Evolutionary conservation across 139 green algal genomes (phyloP).

Genomic region (Mesostigma viride): DNA sequence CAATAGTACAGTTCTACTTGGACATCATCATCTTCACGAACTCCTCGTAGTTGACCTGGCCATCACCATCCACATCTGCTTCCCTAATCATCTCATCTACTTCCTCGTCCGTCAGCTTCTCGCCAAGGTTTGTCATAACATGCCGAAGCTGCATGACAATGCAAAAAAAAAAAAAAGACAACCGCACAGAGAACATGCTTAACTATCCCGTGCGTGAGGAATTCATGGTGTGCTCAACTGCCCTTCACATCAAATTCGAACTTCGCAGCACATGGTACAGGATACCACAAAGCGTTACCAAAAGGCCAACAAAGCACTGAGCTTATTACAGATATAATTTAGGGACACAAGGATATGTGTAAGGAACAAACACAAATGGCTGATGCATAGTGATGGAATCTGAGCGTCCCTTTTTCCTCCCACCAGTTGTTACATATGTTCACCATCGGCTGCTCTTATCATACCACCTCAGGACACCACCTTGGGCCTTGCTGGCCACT

Average conservation of each 20-base stretch:
- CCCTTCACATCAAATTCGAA: not conserved
- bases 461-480: no score
- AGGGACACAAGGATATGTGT: not conserved
- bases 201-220: not conserved
- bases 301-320: not conserved
- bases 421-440: not conserved
- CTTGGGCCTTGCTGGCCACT: no score
- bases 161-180: no score
- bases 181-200: not conserved
- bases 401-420: not conserved
- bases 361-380: not conserved
- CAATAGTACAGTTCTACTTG: no score
- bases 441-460: not conserved
- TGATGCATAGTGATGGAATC: not conserved
- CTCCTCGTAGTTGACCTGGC: constrained; percentile 55
- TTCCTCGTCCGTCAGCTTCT: constrained; percentile 89
- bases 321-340: not conserved
- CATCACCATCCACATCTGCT: constrained; percentile 55
- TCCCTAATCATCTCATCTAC: constrained; percentile 63
- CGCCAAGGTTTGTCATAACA: constrained; percentile 95
- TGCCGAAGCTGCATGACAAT: constrained; percentile 79
- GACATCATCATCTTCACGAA: constrained; percentile 60
- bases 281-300: not conserved
- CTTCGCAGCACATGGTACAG: not conserved
- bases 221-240: not conserved